Evolutionary conservation across 371 early-diverging fungal species (phyloP), one percentile per base, ranked within the genome.

Genomic region (Chytridiales sp.): DNA sequence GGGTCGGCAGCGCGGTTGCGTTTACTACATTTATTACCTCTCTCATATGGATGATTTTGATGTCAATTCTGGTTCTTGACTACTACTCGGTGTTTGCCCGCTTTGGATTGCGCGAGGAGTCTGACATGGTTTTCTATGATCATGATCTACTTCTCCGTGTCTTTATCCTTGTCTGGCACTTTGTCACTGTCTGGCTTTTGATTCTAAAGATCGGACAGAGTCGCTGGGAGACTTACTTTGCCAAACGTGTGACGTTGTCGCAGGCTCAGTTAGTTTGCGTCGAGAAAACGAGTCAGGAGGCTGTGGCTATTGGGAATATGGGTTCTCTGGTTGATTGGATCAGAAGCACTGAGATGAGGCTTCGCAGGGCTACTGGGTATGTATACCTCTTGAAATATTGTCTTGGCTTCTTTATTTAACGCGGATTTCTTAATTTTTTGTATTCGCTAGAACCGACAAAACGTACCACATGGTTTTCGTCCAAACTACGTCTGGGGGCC

Each of bases 101-200:
- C 17, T 59, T 59, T 31, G 61, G 59, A 17, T 72, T 67, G 47
- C 58, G 66, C 24, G 68, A 68, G n/a, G 61, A 65, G 34, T 56
- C 64, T 3, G 61, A 64, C 34, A 49, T 73, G 48, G 27, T 83
- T 9, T 82, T 86, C 58, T 72, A 77, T 44, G 66, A 80, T 59
- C 79, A 81, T 21, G 79, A 83, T 49, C 64, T 78, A 30, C 79
- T 84, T 2, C 82, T 82, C 46, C 70, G 76, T 24, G 80, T 83
- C 35, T 87, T 87, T 55, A 80, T 84, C 48, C 74, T 84, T n/a
- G 73, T 85, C 24, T 89, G 90, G 90, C 85, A 85, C 47, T 43
- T 87, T 48, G 67, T 80, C 5, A 78, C 78, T 0, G 64, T 84
- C 24, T 87, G 88, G 90, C 78, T 87, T 59, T 61, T 79, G 17